Conservation (phyloP, 495 filamentous ascomycete species). For the Penicillium cataractarum region DNA sequence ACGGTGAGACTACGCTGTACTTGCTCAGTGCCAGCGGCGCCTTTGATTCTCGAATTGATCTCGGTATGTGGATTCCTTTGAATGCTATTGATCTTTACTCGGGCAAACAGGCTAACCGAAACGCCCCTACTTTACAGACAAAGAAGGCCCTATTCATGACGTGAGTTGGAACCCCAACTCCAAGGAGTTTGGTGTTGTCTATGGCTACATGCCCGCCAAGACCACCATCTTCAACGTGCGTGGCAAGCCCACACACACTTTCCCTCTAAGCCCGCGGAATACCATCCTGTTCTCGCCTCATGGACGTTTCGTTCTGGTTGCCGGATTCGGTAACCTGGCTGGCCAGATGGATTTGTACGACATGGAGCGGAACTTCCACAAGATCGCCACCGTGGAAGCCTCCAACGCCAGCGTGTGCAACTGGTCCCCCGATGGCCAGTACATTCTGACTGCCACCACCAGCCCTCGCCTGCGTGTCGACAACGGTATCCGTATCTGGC, state of each 20-base stretch:
- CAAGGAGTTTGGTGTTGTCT: constrained; percentile 94
- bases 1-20: constrained; percentile 97
- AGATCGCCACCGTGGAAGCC: constrained; percentile 92
- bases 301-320: constrained; percentile 88
- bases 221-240: constrained; percentile 93
- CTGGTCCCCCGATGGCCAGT: constrained; percentile 94
- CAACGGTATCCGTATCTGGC: constrained; percentile 95
- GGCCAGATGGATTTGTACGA: constrained; percentile 98
- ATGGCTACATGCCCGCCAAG: constrained; percentile 97
- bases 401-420: constrained; percentile 93
- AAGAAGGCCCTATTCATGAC: constrained; percentile 97
- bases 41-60: constrained; percentile 87
- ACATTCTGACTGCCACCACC: constrained; percentile 94
- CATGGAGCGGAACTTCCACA: constrained; percentile 84
- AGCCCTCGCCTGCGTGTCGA: constrained; percentile 93
- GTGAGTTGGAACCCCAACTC: constrained; percentile 97
- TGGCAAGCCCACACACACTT: constrained; percentile 76
- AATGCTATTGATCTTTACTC: neutral
- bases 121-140: constrained; percentile 59
- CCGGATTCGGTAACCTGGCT: constrained; percentile 95
- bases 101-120: neutral
- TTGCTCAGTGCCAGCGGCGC: constrained; percentile 87
- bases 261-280: constrained; percentile 86
- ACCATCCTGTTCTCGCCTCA: constrained; percentile 95
- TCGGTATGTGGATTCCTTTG: constrained; percentile 56